Base-by-base conservation (phyloP, 345 rosid species). In the Physaria fendleri region DNA sequence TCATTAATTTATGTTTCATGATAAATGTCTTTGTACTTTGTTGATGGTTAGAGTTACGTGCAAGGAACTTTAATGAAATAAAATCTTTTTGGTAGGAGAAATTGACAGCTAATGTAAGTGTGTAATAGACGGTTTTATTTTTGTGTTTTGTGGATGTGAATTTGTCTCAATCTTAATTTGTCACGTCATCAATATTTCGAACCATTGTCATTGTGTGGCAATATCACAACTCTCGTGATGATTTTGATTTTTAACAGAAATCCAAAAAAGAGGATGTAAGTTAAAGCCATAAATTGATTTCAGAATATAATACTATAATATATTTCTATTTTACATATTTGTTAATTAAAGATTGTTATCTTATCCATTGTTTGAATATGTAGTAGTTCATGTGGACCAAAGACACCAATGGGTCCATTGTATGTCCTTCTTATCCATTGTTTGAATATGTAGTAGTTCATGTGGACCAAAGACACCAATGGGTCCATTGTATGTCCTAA, bases 131-230 rank as follows among this genome's bases (percentile, higher is more conserved):
- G 22, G 28, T 5, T 49, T 40, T 66, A 29, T 32, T 41, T n/a
- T n/a, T n/a, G n/a, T n/a, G 23, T 20, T 68, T 38, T 43, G 66
- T 68, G 72, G 72, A 51, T 51, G 55, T 68, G 46, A 49, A 32
- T 51, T 59, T 59, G 41, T 68, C 24, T 8, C 47, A 20, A 41
- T 34, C 6, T 44, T 25, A 51, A 34, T 11, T 42, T 43, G 61
- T 21, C 48, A 68, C 13, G 32, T 68, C 41, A 33, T 24, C 61
- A 13, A 25, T 24, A n/a, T 59, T 15, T 34, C 20, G 52, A 25
- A 13, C 66, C 8, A 40, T 50, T 24, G 30, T 58, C 8, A 40
- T 50, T 24, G 30, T 58, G 54, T 51, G 64, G 59, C 71, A 58
- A 39, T 66, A 68, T 24, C 38, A 21, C 11, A 8, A 41, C 33